These are phyloP conservation scores for Syzygium grande DNA, from an alignment of 345 rosid species.

Conservation along the genomic window DNA sequence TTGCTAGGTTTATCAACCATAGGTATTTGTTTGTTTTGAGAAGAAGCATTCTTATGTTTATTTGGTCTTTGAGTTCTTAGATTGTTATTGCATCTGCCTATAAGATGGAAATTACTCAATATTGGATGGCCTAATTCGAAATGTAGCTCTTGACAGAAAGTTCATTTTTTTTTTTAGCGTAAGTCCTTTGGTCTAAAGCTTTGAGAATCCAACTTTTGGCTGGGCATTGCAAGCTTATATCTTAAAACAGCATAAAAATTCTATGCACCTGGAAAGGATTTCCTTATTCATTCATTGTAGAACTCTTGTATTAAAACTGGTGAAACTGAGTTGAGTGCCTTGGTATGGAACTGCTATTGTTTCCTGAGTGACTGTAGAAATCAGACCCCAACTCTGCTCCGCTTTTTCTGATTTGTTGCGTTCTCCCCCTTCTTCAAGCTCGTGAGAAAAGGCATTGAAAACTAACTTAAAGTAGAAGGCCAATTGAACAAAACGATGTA, in stretches of 20 bases:
- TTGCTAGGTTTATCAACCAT: conserved; percentile 89
- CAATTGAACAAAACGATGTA: not conserved
- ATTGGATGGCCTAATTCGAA: not conserved
- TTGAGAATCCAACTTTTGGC: not conserved
- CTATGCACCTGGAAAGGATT: not conserved
- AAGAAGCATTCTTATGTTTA: not conserved
- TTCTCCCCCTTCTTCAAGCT: not conserved
- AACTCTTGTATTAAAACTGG: not conserved
- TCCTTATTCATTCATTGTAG: not conserved
- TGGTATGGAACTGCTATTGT: not conserved
- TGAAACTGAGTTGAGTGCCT: not conserved
- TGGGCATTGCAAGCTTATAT: not conserved
- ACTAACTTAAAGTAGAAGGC: not conserved
- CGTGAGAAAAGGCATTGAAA: not conserved
- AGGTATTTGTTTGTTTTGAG: conserved; percentile 36
- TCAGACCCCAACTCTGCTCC: not conserved
- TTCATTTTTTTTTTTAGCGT: not conserved
- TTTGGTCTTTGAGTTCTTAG: not conserved
- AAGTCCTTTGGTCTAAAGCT: not conserved
- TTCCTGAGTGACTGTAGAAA: not conserved
- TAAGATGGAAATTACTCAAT: not conserved
- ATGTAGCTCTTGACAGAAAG: not conserved
- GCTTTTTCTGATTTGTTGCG: not conserved
- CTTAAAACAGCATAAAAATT: not conserved
- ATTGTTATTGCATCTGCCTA: not conserved